phyloP scores from a whole-genome alignment of 148 eudicot species.

The Cornus controversa region DNA sequence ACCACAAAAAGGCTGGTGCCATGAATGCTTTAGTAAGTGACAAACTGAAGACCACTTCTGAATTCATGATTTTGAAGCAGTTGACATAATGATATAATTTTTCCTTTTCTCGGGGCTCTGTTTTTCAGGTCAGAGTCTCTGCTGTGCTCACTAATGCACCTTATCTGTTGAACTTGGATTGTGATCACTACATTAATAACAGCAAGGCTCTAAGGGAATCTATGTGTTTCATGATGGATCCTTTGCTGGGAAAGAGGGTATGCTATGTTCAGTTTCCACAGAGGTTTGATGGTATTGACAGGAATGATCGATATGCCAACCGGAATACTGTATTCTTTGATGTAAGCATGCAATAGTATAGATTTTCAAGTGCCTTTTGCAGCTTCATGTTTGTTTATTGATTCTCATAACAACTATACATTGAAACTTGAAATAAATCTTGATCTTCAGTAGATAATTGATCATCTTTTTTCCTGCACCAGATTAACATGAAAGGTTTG shows the following conservation, averaged over 20 bases:
- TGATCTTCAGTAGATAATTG: too few species aligned
- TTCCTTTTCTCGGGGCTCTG: neutral
- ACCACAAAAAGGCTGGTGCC: constrained; percentile 38
- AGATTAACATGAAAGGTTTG: constrained; percentile 36
- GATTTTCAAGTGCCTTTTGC: neutral
- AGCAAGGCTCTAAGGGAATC: constrained; percentile 31
- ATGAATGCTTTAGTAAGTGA: constrained; percentile 32
- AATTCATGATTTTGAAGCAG: neutral
- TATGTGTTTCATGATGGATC: constrained; percentile 40
- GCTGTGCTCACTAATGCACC: constrained; percentile 32
- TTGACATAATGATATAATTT: neutral
- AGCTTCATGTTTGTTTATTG: neutral
- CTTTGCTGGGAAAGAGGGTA: constrained; percentile 21
- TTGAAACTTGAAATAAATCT: too few species aligned
- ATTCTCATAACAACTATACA: too few species aligned
- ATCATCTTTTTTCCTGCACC: neutral
- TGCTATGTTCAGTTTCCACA: constrained; percentile 37
- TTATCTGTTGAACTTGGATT: constrained; percentile 30
- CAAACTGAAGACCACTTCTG: neutral
- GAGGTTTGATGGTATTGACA: constrained; percentile 33
- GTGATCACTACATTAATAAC: constrained; percentile 36
- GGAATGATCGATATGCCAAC: constrained; percentile 26
- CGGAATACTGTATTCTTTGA: constrained; percentile 29
- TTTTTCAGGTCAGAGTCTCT: constrained; percentile 27
- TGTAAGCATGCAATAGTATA: constrained; percentile 12